Percentiles rank a stretch among this genome's conserved stretches.
phyloP scores from a whole-genome alignment of 805 yeast species.

The Monosporozyma aquatica region DNA sequence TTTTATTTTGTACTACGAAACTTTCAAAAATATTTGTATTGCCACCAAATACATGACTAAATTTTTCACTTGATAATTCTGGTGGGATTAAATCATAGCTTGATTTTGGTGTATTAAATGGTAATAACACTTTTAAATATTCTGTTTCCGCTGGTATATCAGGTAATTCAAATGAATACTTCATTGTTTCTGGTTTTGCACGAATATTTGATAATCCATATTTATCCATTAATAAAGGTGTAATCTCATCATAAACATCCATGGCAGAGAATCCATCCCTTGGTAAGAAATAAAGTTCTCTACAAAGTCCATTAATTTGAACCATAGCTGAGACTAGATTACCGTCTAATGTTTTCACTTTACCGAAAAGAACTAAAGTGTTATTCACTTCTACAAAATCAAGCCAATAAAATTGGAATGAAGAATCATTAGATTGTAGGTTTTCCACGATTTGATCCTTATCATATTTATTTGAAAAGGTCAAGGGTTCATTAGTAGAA shows the following conservation, averaged over 20 bases:
- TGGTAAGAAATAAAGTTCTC: constrained; percentile 76
- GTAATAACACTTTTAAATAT: constrained; percentile 69
- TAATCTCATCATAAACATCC: constrained; percentile 73
- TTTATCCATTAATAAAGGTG: constrained; percentile 52
- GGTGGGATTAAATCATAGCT: constrained; percentile 44
- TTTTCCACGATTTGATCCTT: constrained; percentile 31
- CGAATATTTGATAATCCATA: constrained; percentile 54
- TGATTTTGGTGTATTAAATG: constrained; percentile 57
- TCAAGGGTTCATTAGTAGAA: constrained; percentile 6
- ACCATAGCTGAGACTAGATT: constrained; percentile 63
- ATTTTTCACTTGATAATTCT: constrained; percentile 66
- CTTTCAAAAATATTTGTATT: constrained; percentile 69
- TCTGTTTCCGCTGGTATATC: constrained; percentile 69
- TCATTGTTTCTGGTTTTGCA: constrained; percentile 62
- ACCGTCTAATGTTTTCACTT: constrained; percentile 52
- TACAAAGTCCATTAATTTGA: constrained; percentile 57
- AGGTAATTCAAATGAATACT: constrained; percentile 82
- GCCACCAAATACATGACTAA: constrained; percentile 71
- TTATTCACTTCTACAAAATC: constrained; percentile 77
- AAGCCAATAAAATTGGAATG: constrained; percentile 76
- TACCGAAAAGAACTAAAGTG: constrained; percentile 70
- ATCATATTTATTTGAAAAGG: constrained; percentile 15
- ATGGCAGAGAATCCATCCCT: constrained; percentile 44
- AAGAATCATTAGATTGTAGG: constrained; percentile 27
- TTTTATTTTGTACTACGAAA: constrained; percentile 68